A percentile compares a stretch with the other conserved stretches of the same genome.
Evolutionary conservation across 2,329 filamentous ascomycete species (phyloP).

Genomic region (Polytolypa hystricis): DNA sequence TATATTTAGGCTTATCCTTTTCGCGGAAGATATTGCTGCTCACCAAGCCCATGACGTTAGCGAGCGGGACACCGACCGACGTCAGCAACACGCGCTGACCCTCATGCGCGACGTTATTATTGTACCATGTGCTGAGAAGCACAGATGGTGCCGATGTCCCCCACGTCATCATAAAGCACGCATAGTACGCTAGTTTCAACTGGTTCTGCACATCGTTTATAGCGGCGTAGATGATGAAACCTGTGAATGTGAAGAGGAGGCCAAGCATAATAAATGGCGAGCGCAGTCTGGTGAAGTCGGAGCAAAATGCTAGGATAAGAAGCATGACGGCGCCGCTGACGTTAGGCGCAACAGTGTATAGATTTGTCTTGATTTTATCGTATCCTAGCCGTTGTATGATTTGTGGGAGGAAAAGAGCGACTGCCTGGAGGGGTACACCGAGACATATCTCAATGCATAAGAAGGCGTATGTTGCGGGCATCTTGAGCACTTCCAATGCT

Average conservation of each 20-base stretch:
- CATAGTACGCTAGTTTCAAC: conserved; percentile 57
- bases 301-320: conserved; percentile 59
- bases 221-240: conserved; percentile 67
- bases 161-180: conserved; percentile 75
- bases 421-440: conserved; percentile 47
- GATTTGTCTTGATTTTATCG: conserved; percentile 55
- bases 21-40: conserved; percentile 56
- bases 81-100: conserved; percentile 60
- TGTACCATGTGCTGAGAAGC: conserved; percentile 60
- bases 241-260: conserved; percentile 62
- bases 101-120: conserved; percentile 73
- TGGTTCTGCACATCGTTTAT: conserved; percentile 52
- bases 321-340: conserved; percentile 62
- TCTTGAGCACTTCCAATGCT: conserved; percentile 42
- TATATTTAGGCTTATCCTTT: conserved; percentile 55
- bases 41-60: conserved; percentile 66
- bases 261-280: conserved; percentile 66
- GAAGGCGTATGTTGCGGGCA: conserved; percentile 44
- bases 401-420: conserved; percentile 47
- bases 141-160: conserved; percentile 65
- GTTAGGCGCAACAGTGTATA: conserved; percentile 75
- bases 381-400: conserved; percentile 46
- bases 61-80: conserved; percentile 60
- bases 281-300: conserved; percentile 54
- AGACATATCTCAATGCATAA: conserved; percentile 48